A percentile compares a stretch with the other conserved stretches of the same genome.
Evolutionary conservation across 441 rosid genomes (phyloP).

Genomic region (Corymbia calophylla): DNA sequence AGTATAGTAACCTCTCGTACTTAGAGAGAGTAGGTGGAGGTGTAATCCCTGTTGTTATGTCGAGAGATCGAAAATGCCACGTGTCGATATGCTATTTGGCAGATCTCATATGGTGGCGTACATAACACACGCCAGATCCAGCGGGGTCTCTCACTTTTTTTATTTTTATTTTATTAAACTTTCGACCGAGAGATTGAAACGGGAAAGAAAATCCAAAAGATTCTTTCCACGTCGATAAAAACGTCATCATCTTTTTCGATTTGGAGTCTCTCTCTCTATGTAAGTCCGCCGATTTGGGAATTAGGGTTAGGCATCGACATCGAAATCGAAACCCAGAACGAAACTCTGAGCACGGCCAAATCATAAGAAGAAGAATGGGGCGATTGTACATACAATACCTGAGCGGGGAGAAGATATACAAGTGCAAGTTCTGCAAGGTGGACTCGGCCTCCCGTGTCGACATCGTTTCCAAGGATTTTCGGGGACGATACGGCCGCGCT

Average conservation of each 20-base stretch:
- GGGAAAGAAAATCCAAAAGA: neutral
- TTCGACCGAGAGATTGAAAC: neutral
- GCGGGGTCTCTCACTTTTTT: accelerated
- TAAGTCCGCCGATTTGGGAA: neutral
- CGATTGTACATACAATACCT: constrained; percentile 23
- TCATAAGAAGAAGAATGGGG: constrained; percentile 16
- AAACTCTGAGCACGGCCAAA: neutral
- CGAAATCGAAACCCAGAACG: neutral
- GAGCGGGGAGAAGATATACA: constrained; percentile 28
- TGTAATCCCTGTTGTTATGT: no score
- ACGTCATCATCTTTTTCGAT: neutral
- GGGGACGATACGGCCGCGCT: constrained; percentile 31
- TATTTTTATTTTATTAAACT: neutral
- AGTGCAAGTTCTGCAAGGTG: constrained; percentile 36
- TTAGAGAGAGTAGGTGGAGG: no score
- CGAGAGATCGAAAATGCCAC: neutral
- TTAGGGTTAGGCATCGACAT: neutral
- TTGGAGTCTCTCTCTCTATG: neutral
- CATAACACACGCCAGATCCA: neutral
- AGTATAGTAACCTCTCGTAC: no score
- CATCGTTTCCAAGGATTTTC: constrained; percentile 33
- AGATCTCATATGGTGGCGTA: no score
- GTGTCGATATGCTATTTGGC: neutral
- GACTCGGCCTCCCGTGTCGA: constrained; percentile 38
- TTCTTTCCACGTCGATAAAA: neutral